A percentile compares a stretch with the other conserved stretches of the same genome.
phyloP scores from a whole-genome alignment of 768 basidiomycete species.

The Fomitopsis serialis region DNA sequence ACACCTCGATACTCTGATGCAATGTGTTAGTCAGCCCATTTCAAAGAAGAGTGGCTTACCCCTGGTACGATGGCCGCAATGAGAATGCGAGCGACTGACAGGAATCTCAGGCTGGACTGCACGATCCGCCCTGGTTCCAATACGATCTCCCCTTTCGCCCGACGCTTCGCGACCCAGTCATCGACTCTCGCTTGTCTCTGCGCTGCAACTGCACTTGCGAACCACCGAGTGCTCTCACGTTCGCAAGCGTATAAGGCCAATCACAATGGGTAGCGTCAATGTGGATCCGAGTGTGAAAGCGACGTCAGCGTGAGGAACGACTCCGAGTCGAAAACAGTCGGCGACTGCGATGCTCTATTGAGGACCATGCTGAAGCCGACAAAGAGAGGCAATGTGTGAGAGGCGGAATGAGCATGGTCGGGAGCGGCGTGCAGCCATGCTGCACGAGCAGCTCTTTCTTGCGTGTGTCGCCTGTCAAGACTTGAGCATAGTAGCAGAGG shows the following conservation, averaged over 20 bases:
- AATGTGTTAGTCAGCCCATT: slow-evolving; percentile 4
- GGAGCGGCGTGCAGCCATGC: slow-evolving; percentile 50
- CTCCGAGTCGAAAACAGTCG: slow-evolving; percentile 69
- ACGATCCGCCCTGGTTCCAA: slow-evolving; percentile 44
- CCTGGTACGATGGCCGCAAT: slow-evolving; percentile 67
- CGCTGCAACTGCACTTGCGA: slow-evolving; percentile 53
- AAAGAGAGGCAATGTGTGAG: slow-evolving; percentile 72
- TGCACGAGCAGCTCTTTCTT: slow-evolving; percentile 56
- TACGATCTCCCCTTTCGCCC: slow-evolving; percentile 38
- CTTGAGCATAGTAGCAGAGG: not conserved
- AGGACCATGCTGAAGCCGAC: slow-evolving; percentile 58
- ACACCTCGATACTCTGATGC: slow-evolving; percentile 58
- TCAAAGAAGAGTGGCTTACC: slow-evolving; percentile 33
- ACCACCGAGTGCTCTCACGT: slow-evolving; percentile 73
- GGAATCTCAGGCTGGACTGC: slow-evolving; percentile 47
- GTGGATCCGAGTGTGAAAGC: slow-evolving; percentile 66
- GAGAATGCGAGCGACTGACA: slow-evolving; percentile 64
- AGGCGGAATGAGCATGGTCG: slow-evolving; percentile 55
- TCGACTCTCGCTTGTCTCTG: slow-evolving; percentile 44
- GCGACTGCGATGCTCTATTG: slow-evolving; percentile 47
- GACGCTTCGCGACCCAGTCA: slow-evolving; percentile 39
- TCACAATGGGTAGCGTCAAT: slow-evolving; percentile 57
- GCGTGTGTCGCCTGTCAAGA: slow-evolving; percentile 41
- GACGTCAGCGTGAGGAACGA: slow-evolving; percentile 71
- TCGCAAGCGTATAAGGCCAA: slow-evolving; percentile 76